Conservation (phyloP, 257 asterid species). For the Thymus mandschuricus region DNA sequence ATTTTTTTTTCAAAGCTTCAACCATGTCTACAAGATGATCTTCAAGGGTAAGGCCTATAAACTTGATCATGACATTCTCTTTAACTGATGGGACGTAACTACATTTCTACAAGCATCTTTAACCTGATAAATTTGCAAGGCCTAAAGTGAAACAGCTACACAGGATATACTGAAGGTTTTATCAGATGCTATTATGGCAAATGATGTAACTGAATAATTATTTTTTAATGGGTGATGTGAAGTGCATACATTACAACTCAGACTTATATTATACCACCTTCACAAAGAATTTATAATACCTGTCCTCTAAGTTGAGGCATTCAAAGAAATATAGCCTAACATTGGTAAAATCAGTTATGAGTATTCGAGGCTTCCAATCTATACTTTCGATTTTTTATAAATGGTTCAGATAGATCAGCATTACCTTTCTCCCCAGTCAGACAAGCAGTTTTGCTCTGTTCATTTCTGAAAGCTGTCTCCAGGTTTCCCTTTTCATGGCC, state of each 20-base stretch:
- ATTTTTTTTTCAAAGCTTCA: neutral
- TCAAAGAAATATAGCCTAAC: neutral
- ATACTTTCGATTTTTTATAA: neutral
- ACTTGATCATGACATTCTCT: conserved; percentile 21
- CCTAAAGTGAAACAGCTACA: conserved; percentile 24
- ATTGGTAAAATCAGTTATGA: neutral
- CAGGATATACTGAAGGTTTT: neutral
- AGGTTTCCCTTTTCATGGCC: conserved; percentile 56
- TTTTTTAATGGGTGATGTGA: conserved; percentile 1
- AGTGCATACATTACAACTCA: neutral
- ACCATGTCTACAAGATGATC: conserved; percentile 12
- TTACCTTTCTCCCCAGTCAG: conserved; percentile 84
- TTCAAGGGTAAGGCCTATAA: conserved; percentile 3
- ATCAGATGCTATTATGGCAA: neutral
- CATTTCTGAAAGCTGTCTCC: conserved; percentile 62
- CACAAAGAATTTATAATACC: conserved; percentile 3
- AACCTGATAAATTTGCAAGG: conserved; percentile 21
- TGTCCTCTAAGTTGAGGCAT: neutral
- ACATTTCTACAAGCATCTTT: conserved; percentile 19
- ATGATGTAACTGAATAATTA: conserved; percentile 1
- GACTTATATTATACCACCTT: neutral
- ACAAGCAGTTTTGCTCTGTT: conserved; percentile 52
- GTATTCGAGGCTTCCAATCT: neutral
- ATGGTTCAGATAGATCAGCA: conserved; percentile 22
- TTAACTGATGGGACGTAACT: conserved; percentile 5